Evolutionary conservation across 345 rosid species (phyloP).

Genomic region (Populus deltoides): DNA sequence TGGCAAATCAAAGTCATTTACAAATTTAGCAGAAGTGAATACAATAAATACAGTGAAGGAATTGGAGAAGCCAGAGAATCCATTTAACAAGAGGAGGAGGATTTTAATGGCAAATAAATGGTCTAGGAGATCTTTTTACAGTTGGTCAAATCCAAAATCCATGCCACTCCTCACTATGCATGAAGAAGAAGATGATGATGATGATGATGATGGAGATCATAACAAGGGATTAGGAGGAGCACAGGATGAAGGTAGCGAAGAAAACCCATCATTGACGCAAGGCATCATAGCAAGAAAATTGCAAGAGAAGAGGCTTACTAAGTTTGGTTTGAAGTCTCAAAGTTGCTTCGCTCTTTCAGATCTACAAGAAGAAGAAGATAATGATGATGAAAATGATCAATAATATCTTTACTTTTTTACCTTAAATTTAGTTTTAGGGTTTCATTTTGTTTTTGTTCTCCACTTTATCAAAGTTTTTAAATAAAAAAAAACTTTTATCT

Average conservation of each 20-base stretch:
- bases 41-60: constrained; percentile 35
- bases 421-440: background rate
- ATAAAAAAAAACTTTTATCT: constrained; percentile 12
- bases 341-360: constrained; percentile 74
- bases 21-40: constrained; percentile 51
- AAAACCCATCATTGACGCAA: constrained; percentile 2
- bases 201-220: background rate
- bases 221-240: background rate
- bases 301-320: constrained; percentile 17
- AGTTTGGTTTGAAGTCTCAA: constrained; percentile 38
- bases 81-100: constrained; percentile 75
- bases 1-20: constrained; percentile 84
- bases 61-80: constrained; percentile 62
- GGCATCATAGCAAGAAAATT: background rate
- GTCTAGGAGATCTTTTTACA: constrained; percentile 43
- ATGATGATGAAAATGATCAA: background rate
- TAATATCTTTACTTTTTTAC: background rate
- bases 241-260: constrained; percentile 2
- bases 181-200: constrained; percentile 47
- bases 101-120: constrained; percentile 50
- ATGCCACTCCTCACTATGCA: constrained; percentile 67
- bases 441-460: background rate
- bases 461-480: background rate
- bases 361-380: constrained; percentile 40
- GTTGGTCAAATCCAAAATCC: constrained; percentile 56